phyloP scores from a whole-genome alignment of 139 green algal genomes.

The Chlorella vulgaris region DNA sequence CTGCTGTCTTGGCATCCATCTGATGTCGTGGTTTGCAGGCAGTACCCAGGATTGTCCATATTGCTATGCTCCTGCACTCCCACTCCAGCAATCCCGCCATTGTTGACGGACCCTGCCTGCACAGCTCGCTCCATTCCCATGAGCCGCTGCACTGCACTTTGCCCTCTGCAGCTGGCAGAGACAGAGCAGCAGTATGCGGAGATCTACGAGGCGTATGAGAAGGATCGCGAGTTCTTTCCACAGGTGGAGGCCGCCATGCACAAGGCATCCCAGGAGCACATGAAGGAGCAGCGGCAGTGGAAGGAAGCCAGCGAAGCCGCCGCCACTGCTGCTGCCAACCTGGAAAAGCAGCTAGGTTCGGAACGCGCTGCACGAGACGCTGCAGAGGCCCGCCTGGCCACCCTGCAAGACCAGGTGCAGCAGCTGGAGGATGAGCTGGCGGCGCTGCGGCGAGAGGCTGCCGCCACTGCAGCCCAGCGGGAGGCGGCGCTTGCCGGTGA shows the following conservation, averaged over 20 bases:
- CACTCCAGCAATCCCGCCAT: too few species aligned
- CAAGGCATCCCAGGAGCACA: constrained; percentile 7
- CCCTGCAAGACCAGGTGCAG: constrained; percentile 20
- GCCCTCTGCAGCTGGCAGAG: constrained; percentile 30
- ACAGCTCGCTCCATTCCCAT: too few species aligned
- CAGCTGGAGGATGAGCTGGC: constrained; percentile 22
- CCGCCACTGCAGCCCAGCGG: background rate
- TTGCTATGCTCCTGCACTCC: background rate
- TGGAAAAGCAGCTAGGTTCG: constrained; percentile 2
- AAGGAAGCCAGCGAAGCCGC: constrained; percentile 11
- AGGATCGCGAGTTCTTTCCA: constrained; percentile 29
- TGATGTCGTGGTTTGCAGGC: too few species aligned
- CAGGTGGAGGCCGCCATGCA: constrained; percentile 24
- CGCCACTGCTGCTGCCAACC: background rate
- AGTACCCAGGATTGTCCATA: too few species aligned
- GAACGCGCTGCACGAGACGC: constrained; percentile 26
- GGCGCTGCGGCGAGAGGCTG: background rate
- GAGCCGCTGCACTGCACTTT: too few species aligned
- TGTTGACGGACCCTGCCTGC: too few species aligned
- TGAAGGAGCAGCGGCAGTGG: constrained; percentile 23
- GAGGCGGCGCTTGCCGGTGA: constrained; percentile 22
- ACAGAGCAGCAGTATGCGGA: constrained; percentile 35
- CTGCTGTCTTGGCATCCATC: too few species aligned
- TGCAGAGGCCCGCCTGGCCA: constrained; percentile 15
- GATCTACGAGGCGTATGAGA: constrained; percentile 37